Base-by-base conservation (phyloP, 441 rosid genomes). In the Populus hybrid region DNA sequence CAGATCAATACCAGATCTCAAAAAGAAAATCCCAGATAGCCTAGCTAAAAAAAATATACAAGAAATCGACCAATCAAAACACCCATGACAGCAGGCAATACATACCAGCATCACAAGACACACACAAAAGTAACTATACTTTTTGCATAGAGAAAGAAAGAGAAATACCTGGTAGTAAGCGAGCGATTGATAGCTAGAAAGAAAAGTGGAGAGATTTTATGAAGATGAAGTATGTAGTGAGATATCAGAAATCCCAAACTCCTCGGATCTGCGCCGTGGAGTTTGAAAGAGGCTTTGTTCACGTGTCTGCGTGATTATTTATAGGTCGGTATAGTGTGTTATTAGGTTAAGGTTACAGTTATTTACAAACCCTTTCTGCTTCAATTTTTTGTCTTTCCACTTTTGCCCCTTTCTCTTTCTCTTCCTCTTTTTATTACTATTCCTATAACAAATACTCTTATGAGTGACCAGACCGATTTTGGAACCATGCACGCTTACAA, bases 181-280 rank as follows among this genome's bases (percentile, higher is more conserved):
- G 42, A 38, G 59, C 16, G 66, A 67, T 32, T 28, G 61, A 75
- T 36, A 14, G 66, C 32, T 53, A 42, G 67, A 76, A 24, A 30
- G 77, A 71, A 23, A 75, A 2, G 3, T 23, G 19, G 79, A 75
- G 59, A 38, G 11, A 21, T 14, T 68, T 9, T 28, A 12, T 28
- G 19, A 38, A 16, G 24, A 18, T 14, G 26, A 26, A 24, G 42
- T 46, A 36, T 26, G 50, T 70, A 76, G 76, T 81, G 81, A 81
- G 87, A 87, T 83, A 82, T 76, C 53, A 79, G 76, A 84, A 84
- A 84, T 69, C 81, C 88, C 85, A 88, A 89, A 91, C 97, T 91
- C 97, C 92, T 89, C 89, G 91, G 94, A 92, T 91, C 94, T 89
- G 87, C 86, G 89, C 92, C 94, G 92, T 87, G 91, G 94, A 90